Evolutionary conservation across 352 stramenopile genomes (phyloP), one percentile per base, ranked within the genome.

Genomic region (Peronospora tabacina): DNA sequence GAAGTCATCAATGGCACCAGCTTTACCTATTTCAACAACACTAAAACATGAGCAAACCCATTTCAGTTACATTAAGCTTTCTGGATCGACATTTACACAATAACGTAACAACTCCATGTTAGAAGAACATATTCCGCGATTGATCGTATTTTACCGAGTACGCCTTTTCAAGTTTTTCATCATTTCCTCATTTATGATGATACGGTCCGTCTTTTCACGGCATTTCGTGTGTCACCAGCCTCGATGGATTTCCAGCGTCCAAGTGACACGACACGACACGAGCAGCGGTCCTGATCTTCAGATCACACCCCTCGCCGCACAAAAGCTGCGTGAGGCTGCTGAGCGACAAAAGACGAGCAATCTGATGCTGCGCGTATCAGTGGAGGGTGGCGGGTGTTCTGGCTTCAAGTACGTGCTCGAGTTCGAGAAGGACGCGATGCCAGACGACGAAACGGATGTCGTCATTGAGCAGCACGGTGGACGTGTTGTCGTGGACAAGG

Each of bases 321-420:
- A 85, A 70, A 89, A 87, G 65, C 44, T 89, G 42, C 39, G 66
- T 13, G 73, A 88, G 43, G 61, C 61, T 10, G 68, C 75, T 17
- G 35, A 72, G 55, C 74, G 69, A 51, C 72, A 90, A 52, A 70
- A 90, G 39, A 41, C 58, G 10, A 36, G 65, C 22, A 59, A 82
- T 24, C 40, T 86, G 19, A 84, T 85, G 70, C 75, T 97, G 44
- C 85, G 91, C 35, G 69, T 97, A 26, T 75, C 74, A 2, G 90
- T 97, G 10, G 87, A 97, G 54, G 86, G 85, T 46, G 91, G 91
- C 44, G 91, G 91, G 39, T 97, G 91, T 75, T 96, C 82, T 7
- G 91, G 91, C 13, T 97, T 97, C 58, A 80, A 96, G 67, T 97
- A 97, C 66, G 73, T 83, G 6, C 93, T 96, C 57, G 75, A 86